Evolutionary conservation across 371 early-diverging fungal species (phyloP), one percentile per base, ranked within the genome.

Genomic region (Mortierella sp.): DNA sequence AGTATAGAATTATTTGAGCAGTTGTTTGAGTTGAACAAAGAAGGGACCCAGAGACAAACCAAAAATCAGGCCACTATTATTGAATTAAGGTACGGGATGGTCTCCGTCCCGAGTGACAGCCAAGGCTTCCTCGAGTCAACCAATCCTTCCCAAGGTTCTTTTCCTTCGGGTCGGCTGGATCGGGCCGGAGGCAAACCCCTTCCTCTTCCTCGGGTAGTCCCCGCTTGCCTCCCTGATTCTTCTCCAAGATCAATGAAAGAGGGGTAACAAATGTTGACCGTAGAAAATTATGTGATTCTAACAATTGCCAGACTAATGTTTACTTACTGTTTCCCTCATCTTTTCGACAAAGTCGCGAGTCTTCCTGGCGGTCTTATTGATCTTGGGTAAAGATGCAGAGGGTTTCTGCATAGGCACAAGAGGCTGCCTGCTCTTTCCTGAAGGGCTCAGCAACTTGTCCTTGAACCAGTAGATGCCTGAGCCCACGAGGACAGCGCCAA

Each of bases 341-440:
- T 88, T 83, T 69, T 91, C 86, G 13, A 91, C 89, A 84, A 91
- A 91, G 72, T 91, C 89, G 59, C 88, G 87, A 60, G 88, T 88
- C 67, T 82, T 84, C 65, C 80, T 87, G 33, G 66, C 73, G 32
- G 58, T 65, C 55, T 80, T 74, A 52, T 64, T 74, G 59, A 80
- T 74, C 75, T 80, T 80, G 65, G 74, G 75, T 19, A 75, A 71
- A 13, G 80, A 65, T 8, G 76, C 76, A 63, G 68, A 72, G 11
- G 81, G 81, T 47, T 75, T 81, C 38, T 75, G 81, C 69, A 75
- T 62, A 22, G 81, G 81, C 33, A 75, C 76, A 22, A 75, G 53
- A n/a, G 76, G 81, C 10, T 75, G 75, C n/a, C 64, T 74, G 41
- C 69, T 66, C 32, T 58, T 70, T 38, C 70, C 22, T 21, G 55